Percentiles rank a stretch among this genome's conserved stretches.
These are phyloP conservation scores for Plasmopara halstedii DNA, from an alignment of 352 stramenopile species.

Conservation along the genomic window DNA sequence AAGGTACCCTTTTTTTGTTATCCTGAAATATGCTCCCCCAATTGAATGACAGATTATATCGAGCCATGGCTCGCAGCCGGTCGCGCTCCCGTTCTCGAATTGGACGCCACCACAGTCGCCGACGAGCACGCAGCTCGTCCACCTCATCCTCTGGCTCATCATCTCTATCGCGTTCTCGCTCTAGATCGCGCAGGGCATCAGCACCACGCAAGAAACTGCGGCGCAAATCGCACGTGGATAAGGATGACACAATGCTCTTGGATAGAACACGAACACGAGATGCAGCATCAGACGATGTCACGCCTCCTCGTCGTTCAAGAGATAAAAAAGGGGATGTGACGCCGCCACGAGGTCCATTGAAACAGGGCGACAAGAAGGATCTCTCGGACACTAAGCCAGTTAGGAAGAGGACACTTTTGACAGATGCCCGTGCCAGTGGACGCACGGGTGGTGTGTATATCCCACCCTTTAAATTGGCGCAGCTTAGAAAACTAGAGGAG, in stretches of 20 bases:
- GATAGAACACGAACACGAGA: conserved; percentile 4
- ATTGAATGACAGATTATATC: too few relatives aligned
- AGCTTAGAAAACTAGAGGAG: conserved; percentile 48
- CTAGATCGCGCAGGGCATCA: conserved; percentile 9
- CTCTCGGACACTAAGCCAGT: conserved; percentile 15
- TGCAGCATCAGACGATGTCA: conserved; percentile 9
- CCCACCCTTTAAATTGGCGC: conserved; percentile 88
- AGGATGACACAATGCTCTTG: background rate
- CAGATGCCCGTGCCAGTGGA: conserved; percentile 36
- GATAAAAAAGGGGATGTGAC: background rate
- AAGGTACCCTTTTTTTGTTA: too few relatives aligned
- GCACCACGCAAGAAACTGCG: conserved; percentile 28
- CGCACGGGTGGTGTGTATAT: conserved; percentile 89
- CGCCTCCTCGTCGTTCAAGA: conserved; percentile 5
- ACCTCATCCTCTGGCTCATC: conserved; percentile 17
- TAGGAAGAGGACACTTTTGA: conserved; percentile 7
- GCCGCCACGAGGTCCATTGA: background rate
- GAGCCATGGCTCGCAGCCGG: conserved; percentile 15
- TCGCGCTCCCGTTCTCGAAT: conserved; percentile 21
- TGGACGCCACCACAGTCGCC: conserved; percentile 5
- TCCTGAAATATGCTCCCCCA: too few relatives aligned
- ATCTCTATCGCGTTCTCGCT: conserved; percentile 11
- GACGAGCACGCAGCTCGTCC: conserved; percentile 11
- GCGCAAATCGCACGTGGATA: background rate
- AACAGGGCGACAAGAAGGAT: conserved; percentile 4